Conservation (phyloP, 345 rosid species). For the Iberis pinnata region DNA sequence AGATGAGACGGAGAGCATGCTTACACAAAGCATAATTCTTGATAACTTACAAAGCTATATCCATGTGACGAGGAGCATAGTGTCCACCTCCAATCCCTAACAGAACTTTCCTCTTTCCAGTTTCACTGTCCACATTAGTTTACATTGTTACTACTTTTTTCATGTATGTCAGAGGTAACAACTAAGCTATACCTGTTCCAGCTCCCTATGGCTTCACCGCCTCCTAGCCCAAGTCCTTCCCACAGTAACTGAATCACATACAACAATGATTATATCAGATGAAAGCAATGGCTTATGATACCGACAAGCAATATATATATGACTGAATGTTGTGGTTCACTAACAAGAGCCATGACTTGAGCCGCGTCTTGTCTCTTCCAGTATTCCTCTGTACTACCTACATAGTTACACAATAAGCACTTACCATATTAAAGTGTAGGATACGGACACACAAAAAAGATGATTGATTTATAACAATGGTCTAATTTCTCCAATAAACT, state of each 20-base stretch:
- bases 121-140: constrained; percentile 37
- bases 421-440: background rate
- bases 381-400: constrained; percentile 83
- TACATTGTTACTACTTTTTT: background rate
- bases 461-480: no score
- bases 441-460: no score
- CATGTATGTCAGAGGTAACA: background rate
- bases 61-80: constrained; percentile 92
- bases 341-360: constrained; percentile 71
- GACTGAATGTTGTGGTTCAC: constrained; percentile 13
- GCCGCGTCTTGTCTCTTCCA: constrained; percentile 91
- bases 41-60: constrained; percentile 61
- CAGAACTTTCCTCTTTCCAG: constrained; percentile 56
- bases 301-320: no score
- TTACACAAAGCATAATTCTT: background rate
- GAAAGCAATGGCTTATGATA: background rate
- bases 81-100: constrained; percentile 92
- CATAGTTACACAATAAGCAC: constrained; percentile 15
- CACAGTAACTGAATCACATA: constrained; percentile 54
- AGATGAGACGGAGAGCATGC: background rate
- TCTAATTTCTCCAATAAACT: no score
- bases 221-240: constrained; percentile 96
- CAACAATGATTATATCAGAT: background rate
- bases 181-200: constrained; percentile 64
- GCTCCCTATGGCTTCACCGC: constrained; percentile 52